phyloP scores from a whole-genome alignment of 305 asterid genomes.

The Solanum hybrid region DNA sequence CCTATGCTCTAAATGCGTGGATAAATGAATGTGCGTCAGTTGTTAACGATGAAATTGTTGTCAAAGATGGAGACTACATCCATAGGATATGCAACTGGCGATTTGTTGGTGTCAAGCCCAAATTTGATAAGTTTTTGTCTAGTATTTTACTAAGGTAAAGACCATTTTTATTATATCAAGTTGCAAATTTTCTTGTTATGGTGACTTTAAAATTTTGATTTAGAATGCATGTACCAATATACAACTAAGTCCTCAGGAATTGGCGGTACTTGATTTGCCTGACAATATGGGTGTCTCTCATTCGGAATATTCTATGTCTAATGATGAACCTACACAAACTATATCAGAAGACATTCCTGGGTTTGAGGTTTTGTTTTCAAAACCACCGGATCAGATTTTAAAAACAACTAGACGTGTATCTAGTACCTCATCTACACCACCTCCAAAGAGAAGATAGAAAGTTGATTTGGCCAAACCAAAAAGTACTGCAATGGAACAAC shows the following conservation, averaged over 20 bases:
- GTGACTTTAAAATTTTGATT: neutral
- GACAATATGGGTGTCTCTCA: neutral
- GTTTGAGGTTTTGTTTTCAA: neutral
- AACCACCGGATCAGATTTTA: neutral
- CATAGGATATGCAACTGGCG: neutral
- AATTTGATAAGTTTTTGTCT: neutral
- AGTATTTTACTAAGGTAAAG: neutral
- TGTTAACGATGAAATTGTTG: neutral
- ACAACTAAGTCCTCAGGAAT: neutral
- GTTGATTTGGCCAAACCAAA: neutral
- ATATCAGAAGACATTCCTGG: neutral
- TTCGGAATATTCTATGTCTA: neutral
- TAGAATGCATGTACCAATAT: neutral
- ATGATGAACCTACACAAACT: neutral
- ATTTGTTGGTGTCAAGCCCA: neutral
- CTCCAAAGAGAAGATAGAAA: neutral
- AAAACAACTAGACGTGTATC: neutral
- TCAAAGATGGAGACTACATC: neutral
- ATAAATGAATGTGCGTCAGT: neutral
- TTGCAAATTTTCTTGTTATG: neutral
- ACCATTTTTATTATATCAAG: neutral
- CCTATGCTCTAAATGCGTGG: neutral
- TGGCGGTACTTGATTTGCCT: neutral
- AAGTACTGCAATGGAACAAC: neutral
- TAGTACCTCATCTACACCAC: neutral